Percentiles rank a stretch among this genome's conserved stretches.
Evolutionary conservation across 75 land plant genomes (phyloP).

Genomic region (Cunninghamia lanceolata): DNA sequence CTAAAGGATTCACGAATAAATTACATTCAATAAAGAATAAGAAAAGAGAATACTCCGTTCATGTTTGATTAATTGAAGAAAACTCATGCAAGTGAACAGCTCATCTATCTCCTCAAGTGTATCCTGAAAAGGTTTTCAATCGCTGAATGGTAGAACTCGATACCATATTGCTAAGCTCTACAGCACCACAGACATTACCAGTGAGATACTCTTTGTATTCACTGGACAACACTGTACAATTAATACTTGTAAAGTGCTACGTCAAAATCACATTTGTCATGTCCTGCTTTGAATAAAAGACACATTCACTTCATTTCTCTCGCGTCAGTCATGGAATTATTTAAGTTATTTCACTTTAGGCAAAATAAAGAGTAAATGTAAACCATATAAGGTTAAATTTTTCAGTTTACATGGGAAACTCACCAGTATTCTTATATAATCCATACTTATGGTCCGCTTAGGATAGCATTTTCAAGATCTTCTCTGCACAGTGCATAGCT

Average conservation of each 20-base stretch:
- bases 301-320: neutral
- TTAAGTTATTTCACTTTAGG: neutral
- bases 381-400: neutral
- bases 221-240: neutral
- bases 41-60: neutral
- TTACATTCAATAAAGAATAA: neutral
- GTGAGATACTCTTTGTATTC: neutral
- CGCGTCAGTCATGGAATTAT: neutral
- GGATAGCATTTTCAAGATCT: slow-evolving; percentile 95
- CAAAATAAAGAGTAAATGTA: neutral
- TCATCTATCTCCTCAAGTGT: neutral
- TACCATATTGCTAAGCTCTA: neutral
- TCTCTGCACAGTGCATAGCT: slow-evolving; percentile 97
- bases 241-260: neutral
- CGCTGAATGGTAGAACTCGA: neutral
- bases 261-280: neutral
- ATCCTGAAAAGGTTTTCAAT: neutral
- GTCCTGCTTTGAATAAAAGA: neutral
- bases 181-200: neutral
- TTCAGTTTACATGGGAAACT: neutral
- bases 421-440: neutral
- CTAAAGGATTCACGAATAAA: neutral
- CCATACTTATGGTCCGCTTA: slow-evolving; percentile 67
- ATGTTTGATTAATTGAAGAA: neutral
- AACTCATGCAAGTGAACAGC: neutral